Evolutionary conservation across 352 stramenopile genomes (phyloP), one percentile per base, ranked within the genome.

Genomic region (Globisporangium camurandrum): DNA sequence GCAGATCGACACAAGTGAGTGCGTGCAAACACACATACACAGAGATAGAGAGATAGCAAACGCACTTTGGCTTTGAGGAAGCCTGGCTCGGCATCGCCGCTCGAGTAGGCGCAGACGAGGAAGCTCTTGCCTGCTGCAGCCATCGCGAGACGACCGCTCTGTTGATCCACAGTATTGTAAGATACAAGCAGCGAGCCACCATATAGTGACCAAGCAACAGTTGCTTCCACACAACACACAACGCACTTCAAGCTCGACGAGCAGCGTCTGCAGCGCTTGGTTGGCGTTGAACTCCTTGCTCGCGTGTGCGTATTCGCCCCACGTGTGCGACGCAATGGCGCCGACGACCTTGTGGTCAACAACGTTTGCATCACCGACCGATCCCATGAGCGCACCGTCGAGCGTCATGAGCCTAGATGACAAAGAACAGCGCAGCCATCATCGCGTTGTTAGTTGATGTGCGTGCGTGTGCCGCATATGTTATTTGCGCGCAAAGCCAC

Each of bases 341-440:
- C 79, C 84, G 40, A 94, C 74, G 31, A 94, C 84, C 46, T 94
- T 94, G 63, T 86, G 69, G 47, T 94, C 84, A 19, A 86, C 66
- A 22, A 49, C 46, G 7, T 76, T 72, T 46, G 54, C 69, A 45
- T 69, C 59, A 6, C 83, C 79, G 9, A 88, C 78, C 11, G 80
- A 79, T 10, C 83, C 76, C 54, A 94, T 82, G 46, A 94, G 66
- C n/a, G 83, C 78, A 19, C 83, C 83, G 42, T 94, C 83, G 28
- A 92, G 59, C 28, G 83, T 94, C 80, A 88, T 74, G 16, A 94
- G 64, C 67, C 81, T 92, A n/a, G n/a, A n/a, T n/a, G n/a, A n/a
- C n/a, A n/a, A n/a, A n/a, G n/a, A n/a, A n/a, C n/a, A n/a, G n/a
- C n/a, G n/a, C n/a, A n/a, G n/a, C n/a, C n/a, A n/a, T 51, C 33